Conservation (phyloP, 768 basidiomycete species). For the Asterophora parasitica region DNA sequence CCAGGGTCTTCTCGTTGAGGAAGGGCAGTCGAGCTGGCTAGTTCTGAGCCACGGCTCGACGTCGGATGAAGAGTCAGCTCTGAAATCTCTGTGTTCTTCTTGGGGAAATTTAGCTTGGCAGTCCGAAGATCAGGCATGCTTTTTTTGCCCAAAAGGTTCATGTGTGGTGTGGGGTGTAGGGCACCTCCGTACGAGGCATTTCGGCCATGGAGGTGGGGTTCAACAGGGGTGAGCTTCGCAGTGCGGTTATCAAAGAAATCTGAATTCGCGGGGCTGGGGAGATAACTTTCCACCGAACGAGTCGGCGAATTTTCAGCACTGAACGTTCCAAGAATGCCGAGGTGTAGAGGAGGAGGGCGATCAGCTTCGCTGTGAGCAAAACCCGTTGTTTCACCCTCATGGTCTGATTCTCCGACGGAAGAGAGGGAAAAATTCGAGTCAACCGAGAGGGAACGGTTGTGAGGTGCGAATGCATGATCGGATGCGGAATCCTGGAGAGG, state of each 20-base stretch:
- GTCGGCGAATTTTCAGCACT: slow-evolving; percentile 41
- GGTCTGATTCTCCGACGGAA: slow-evolving; percentile 38
- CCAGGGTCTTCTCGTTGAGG: slow-evolving; percentile 47
- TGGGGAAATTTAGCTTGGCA: slow-evolving; percentile 35
- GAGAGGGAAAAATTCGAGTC: slow-evolving; percentile 55
- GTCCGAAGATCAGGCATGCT: slow-evolving; percentile 81
- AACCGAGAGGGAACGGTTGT: slow-evolving; percentile 56
- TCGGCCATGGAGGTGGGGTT: slow-evolving; percentile 36
- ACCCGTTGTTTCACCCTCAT: slow-evolving; percentile 19
- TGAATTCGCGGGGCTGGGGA: slow-evolving; percentile 55
- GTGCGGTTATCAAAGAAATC: slow-evolving; percentile 41
- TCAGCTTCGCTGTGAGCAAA: slow-evolving; percentile 24
- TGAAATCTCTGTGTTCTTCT: slow-evolving; percentile 22
- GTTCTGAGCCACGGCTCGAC: slow-evolving; percentile 17
- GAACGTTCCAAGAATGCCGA: slow-evolving; percentile 39
- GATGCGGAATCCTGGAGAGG: slow-evolving; percentile 29
- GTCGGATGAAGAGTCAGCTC: slow-evolving; percentile 8
- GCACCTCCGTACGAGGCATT: slow-evolving; percentile 48
- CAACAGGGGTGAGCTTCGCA: slow-evolving; percentile 11
- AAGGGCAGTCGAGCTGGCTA: slow-evolving; percentile 33
- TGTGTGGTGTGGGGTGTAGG: slow-evolving; percentile 29
- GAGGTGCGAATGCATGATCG: slow-evolving; percentile 38
- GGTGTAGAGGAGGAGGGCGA: slow-evolving; percentile 44
- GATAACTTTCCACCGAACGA: slow-evolving; percentile 47
- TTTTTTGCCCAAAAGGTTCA: slow-evolving; percentile 58